Percentiles rank a stretch among this genome's conserved stretches.
Conservation (phyloP, 2,329 filamentous ascomycete species). For the Gremmenia infestans region DNA sequence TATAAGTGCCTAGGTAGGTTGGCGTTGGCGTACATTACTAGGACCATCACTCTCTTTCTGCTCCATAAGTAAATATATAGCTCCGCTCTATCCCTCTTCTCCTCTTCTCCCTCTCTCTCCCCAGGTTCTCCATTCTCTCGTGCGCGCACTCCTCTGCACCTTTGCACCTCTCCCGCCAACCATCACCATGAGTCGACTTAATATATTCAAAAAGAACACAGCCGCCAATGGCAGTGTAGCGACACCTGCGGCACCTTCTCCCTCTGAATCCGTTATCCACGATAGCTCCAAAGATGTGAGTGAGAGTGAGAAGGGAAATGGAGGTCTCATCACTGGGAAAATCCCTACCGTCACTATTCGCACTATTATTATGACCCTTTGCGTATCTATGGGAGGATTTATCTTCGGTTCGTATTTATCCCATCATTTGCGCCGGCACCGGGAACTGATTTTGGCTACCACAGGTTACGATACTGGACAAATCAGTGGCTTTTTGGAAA, state of each 20-base stretch:
- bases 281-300: neutral
- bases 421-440: neutral
- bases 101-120: neutral
- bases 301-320: conserved; percentile 5
- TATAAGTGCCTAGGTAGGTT: neutral
- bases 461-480: conserved; percentile 30
- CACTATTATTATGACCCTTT: conserved; percentile 20
- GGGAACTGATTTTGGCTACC: neutral
- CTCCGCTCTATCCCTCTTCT: neutral
- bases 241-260: conserved; percentile 6
- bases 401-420: conserved; percentile 25
- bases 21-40: neutral
- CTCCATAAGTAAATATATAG: neutral
- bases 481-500: conserved; percentile 55
- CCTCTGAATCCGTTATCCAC: conserved; percentile 3
- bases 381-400: conserved; percentile 29
- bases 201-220: conserved; percentile 7
- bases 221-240: conserved; percentile 5
- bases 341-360: conserved; percentile 15
- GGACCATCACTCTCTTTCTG: neutral
- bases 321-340: conserved; percentile 1
- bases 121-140: conserved; percentile 7
- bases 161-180: neutral
- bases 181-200: conserved; percentile 7
- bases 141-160: neutral